Percentiles rank a stretch among this genome's conserved stretches.
phyloP scores from a whole-genome alignment of 768 basidiomycete species.

The Phallus indusiatus region DNA sequence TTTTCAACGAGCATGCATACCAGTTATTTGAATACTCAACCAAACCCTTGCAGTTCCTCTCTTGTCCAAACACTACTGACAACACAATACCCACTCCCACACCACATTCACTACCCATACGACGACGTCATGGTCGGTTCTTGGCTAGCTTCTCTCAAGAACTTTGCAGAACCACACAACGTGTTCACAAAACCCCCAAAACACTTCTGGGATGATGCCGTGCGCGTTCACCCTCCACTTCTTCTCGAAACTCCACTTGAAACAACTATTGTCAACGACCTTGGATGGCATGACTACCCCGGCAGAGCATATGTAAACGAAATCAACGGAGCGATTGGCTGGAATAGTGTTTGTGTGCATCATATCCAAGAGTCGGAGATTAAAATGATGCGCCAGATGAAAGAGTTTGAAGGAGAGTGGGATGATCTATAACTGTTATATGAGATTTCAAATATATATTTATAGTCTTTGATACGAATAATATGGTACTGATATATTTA shows the following conservation, averaged over 20 bases:
- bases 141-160: not conserved
- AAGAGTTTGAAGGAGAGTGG: conserved; percentile 3
- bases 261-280: not conserved
- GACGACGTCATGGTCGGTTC: conserved; percentile 2
- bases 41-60: not conserved
- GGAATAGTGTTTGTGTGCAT: conserved; percentile 2
- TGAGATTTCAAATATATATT: no score
- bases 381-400: not conserved
- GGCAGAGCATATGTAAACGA: not conserved
- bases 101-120: not conserved
- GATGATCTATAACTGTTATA: not conserved
- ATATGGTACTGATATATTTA: no score
- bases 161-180: not conserved
- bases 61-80: not conserved
- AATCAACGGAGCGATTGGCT: not conserved
- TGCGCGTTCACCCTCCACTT: not conserved
- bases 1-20: not conserved
- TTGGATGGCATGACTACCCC: not conserved
- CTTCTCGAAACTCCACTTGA: not conserved
- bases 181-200: not conserved
- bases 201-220: not conserved
- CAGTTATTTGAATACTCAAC: not conserved
- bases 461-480: no score
- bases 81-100: not conserved
- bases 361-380: not conserved